Conservation (phyloP, 768 basidiomycete species). For the Nevesoporus exiguus region DNA sequence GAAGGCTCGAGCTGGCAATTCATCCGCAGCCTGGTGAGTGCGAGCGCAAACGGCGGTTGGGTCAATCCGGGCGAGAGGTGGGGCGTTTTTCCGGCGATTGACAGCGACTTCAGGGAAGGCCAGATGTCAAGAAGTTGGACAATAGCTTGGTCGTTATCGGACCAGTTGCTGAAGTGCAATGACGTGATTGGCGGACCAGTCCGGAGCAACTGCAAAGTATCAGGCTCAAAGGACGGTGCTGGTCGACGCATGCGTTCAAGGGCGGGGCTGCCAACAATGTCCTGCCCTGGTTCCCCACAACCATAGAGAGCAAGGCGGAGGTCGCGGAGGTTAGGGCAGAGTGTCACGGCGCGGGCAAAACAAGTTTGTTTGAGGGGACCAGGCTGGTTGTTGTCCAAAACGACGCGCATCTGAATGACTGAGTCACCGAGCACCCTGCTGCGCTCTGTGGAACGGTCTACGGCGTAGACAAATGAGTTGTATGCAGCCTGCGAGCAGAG, state of each 20-base stretch:
- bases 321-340: constrained; percentile 57
- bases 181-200: constrained; percentile 50
- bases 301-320: constrained; percentile 61
- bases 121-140: constrained; percentile 63
- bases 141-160: constrained; percentile 54
- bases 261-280: constrained; percentile 47
- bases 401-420: constrained; percentile 51
- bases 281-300: constrained; percentile 46
- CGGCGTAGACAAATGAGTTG: constrained; percentile 50
- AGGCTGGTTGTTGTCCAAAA: constrained; percentile 69
- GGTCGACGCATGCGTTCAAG: constrained; percentile 45
- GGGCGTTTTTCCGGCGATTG: constrained; percentile 57
- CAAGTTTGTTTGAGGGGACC: constrained; percentile 49
- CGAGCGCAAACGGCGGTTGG: constrained; percentile 40
- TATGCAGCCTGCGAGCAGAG: constrained; percentile 53
- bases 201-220: constrained; percentile 49
- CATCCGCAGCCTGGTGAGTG: constrained; percentile 53
- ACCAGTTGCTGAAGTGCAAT: constrained; percentile 70
- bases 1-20: constrained; percentile 65
- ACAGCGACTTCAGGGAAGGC: constrained; percentile 53
- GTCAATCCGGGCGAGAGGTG: constrained; percentile 40
- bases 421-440: constrained; percentile 51
- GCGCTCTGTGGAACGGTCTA: constrained; percentile 44
- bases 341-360: constrained; percentile 54
- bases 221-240: constrained; percentile 53